phyloP scores from a whole-genome alignment of 345 rosid genomes.

The Barbarea vulgaris region DNA sequence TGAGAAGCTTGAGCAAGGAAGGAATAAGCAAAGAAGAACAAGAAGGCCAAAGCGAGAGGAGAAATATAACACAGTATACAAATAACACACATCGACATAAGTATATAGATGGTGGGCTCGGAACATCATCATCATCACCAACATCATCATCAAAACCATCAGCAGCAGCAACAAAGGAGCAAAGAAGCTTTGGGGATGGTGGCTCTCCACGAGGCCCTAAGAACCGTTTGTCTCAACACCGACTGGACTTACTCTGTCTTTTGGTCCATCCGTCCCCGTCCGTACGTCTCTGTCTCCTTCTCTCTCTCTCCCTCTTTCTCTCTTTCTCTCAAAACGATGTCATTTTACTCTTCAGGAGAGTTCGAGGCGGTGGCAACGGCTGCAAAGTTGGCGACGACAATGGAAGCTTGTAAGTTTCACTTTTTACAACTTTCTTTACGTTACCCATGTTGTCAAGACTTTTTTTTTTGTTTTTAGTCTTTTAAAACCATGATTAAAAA shows the following conservation, averaged over 20 bases:
- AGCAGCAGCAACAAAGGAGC: slow-evolving; percentile 60
- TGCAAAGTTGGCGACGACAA: slow-evolving; percentile 99
- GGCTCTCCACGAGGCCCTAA: slow-evolving; percentile 99
- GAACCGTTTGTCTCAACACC: slow-evolving; percentile 95
- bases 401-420: slow-evolving; percentile 90
- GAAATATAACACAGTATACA: slow-evolving; percentile 4
- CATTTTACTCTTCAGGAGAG: slow-evolving; percentile 60
- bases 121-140: slow-evolving; percentile 53
- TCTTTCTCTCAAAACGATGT: slow-evolving; percentile 37
- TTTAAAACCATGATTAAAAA: neutral
- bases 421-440: neutral
- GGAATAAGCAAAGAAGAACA: slow-evolving; percentile 26
- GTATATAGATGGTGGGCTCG: slow-evolving; percentile 86
- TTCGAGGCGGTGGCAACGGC: slow-evolving; percentile 95
- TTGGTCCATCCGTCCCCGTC: slow-evolving; percentile 99
- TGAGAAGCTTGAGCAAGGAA: slow-evolving; percentile 31
- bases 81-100: slow-evolving; percentile 13
- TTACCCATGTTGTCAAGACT: slow-evolving; percentile 22
- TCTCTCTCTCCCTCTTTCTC: neutral
- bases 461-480: neutral
- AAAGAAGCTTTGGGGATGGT: slow-evolving; percentile 99
- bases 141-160: slow-evolving; percentile 38
- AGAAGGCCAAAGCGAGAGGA: slow-evolving; percentile 31
- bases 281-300: slow-evolving; percentile 49
- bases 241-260: slow-evolving; percentile 99